phyloP scores from a whole-genome alignment of 441 rosid genomes.

The Croton setiger region DNA sequence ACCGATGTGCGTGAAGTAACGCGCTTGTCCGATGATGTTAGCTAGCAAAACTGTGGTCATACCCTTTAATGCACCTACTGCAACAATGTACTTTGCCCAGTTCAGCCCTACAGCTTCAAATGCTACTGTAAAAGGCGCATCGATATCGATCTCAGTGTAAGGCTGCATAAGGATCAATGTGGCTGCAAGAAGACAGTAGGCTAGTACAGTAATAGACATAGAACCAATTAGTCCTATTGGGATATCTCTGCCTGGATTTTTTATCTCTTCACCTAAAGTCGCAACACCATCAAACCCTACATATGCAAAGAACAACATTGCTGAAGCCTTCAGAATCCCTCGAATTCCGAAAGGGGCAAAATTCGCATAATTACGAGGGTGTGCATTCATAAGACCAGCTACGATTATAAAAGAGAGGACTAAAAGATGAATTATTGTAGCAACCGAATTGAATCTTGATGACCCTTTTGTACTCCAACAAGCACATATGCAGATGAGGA shows the following conservation, averaged over 20 bases:
- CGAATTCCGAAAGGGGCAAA: slow-evolving; percentile 57
- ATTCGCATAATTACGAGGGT: slow-evolving; percentile 32
- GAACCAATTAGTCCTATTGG: slow-evolving; percentile 82
- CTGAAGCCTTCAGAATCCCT: slow-evolving; percentile 64
- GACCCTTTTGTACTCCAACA: slow-evolving; percentile 57
- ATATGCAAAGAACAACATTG: slow-evolving; percentile 66
- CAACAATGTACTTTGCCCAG: slow-evolving; percentile 74
- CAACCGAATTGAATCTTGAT: slow-evolving; percentile 51
- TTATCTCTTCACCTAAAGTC: slow-evolving; percentile 70
- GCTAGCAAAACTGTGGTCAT: slow-evolving; percentile 74
- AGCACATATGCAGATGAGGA: slow-evolving; percentile 34
- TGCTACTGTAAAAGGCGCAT: slow-evolving; percentile 73
- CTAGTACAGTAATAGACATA: slow-evolving; percentile 35
- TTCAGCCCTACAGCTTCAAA: slow-evolving; percentile 58
- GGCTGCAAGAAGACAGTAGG: slow-evolving; percentile 54
- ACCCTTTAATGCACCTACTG: slow-evolving; percentile 71
- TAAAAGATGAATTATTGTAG: slow-evolving; percentile 42
- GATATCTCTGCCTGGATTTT: slow-evolving; percentile 69
- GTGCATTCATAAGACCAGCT: slow-evolving; percentile 47
- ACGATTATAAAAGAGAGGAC: slow-evolving; percentile 52
- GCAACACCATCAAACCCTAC: slow-evolving; percentile 75
- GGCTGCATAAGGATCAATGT: slow-evolving; percentile 59
- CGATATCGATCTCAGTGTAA: slow-evolving; percentile 41
- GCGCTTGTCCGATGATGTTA: slow-evolving; percentile 54
- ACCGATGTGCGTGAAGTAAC: slow-evolving; percentile 73